Evolutionary conservation across 192 early-diverging fungal species (phyloP).

Genomic region (Lobosporangium transversale): DNA sequence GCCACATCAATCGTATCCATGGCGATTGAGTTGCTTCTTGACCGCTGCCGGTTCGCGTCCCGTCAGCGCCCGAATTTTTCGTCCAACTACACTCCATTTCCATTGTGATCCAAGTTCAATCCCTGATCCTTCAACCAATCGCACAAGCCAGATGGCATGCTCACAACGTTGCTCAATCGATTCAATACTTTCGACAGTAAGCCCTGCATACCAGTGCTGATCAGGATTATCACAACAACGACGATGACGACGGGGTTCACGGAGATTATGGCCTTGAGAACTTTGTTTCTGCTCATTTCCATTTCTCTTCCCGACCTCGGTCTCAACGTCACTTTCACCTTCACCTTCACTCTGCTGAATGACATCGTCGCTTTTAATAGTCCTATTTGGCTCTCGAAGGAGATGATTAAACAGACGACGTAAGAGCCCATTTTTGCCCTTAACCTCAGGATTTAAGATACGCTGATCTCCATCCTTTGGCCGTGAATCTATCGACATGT

Average conservation of each 20-base stretch:
- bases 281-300: too few relatives aligned
- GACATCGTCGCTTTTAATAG: background rate
- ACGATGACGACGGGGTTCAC: too few relatives aligned
- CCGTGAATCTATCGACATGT: too few relatives aligned
- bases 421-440: constrained; percentile 38
- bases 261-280: too few relatives aligned
- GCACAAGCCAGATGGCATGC: constrained; percentile 37
- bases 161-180: constrained; percentile 22
- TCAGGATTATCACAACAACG: background rate
- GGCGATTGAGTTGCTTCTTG: constrained; percentile 5
- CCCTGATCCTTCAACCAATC: constrained; percentile 21
- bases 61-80: constrained; percentile 17
- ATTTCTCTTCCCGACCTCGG: too few relatives aligned
- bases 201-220: background rate
- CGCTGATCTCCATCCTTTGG: background rate
- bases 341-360: background rate
- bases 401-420: constrained; percentile 37
- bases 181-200: background rate
- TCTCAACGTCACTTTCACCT: background rate
- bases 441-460: constrained; percentile 16
- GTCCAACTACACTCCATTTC: constrained; percentile 32
- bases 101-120: constrained; percentile 30
- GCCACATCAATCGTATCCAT: background rate
- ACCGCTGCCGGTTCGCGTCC: constrained; percentile 2
- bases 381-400: background rate